Evolutionary conservation across 2,329 filamentous ascomycete genomes (phyloP).

Genomic region (Microsporum ferrugineum): DNA sequence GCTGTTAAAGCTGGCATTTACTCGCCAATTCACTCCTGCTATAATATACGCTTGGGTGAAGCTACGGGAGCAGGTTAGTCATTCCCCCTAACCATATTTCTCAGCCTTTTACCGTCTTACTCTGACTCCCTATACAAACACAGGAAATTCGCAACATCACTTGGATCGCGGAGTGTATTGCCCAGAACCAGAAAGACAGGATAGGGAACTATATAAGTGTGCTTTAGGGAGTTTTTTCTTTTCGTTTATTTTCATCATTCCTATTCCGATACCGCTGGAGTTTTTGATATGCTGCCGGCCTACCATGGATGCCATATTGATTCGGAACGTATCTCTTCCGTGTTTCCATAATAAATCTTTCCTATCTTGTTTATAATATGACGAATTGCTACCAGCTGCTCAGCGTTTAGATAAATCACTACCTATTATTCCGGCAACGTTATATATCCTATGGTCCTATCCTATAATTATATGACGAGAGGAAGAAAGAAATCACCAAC

Average conservation of each 20-base stretch:
- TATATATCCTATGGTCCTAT: neutral
- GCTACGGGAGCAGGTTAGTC: conserved; percentile 80
- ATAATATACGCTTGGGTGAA: conserved; percentile 98
- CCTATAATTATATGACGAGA: neutral
- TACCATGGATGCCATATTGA: neutral
- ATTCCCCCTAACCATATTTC: neutral
- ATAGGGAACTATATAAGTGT: conserved; percentile 99
- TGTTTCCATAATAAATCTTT: neutral
- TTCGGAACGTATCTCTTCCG: neutral
- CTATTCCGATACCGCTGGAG: conserved; percentile 2
- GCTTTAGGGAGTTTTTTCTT: conserved; percentile 47
- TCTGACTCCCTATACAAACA: no score
- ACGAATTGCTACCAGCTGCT: neutral
- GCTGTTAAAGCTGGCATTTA: conserved; percentile 88
- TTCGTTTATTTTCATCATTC: conserved; percentile 8
- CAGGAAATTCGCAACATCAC: conserved; percentile 99
- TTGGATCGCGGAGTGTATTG: conserved; percentile 99
- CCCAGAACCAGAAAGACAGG: conserved; percentile 97
- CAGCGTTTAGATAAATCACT: neutral
- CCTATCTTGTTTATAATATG: neutral
- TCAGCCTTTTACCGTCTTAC: conserved; percentile 12
- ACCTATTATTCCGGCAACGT: neutral
- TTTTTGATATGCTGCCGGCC: neutral
- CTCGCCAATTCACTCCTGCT: conserved; percentile 85
- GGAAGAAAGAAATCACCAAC: neutral